Conservation (phyloP, 31 red algal species). For the Endocladia muricata region DNA sequence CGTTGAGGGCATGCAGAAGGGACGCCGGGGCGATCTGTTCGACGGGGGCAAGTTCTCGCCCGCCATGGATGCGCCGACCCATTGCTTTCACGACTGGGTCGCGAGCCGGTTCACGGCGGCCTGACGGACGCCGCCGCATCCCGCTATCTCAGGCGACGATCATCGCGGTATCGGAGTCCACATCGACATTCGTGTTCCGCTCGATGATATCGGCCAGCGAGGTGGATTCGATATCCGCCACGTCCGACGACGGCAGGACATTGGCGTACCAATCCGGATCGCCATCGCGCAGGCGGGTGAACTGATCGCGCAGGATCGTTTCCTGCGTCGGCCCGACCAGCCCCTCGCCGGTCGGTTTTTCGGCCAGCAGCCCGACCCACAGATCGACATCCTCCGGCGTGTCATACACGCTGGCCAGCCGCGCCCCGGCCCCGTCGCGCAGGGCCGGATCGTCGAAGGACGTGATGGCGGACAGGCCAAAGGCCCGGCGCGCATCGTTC, state of each 20-base stretch:
- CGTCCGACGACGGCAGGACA: background rate
- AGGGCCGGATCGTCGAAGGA: no score
- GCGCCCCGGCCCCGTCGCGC: no score
- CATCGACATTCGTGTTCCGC: no score
- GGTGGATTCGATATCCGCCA: constrained; percentile 1
- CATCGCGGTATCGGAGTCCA: no score
- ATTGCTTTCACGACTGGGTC: no score
- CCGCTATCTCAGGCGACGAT: no score
- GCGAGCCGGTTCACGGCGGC: no score
- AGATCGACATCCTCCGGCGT: constrained; percentile 20
- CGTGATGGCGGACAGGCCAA: constrained; percentile 1
- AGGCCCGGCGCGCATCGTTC: background rate
- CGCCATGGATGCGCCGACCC: background rate
- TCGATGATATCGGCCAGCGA: background rate
- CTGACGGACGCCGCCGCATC: no score
- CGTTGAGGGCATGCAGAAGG: no score
- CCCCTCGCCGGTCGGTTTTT: background rate
- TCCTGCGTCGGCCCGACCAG: constrained; percentile 10
- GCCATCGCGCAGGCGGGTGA: constrained; percentile 30
- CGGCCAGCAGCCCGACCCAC: constrained; percentile 29
- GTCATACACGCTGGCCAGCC: constrained; percentile 12
- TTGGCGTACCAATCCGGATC: constrained; percentile 49
- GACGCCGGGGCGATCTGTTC: background rate
- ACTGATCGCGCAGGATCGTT: constrained; percentile 36
- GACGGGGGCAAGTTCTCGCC: background rate